Evolutionary conservation across 495 filamentous ascomycete species (phyloP).

Genomic region (Friedmanniomyces endolithicus): DNA sequence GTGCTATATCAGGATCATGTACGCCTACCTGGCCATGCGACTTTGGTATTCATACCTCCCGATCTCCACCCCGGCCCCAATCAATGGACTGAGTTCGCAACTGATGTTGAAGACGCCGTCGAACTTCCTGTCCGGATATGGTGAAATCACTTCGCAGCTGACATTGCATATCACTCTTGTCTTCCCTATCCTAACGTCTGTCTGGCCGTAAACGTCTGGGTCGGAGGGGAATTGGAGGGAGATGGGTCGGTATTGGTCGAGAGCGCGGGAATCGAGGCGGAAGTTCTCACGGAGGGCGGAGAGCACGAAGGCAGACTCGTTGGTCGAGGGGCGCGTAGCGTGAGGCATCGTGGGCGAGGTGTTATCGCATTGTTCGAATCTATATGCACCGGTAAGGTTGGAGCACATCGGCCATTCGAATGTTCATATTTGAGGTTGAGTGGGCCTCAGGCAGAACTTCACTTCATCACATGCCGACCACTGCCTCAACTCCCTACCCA

Average conservation of each 20-base stretch:
- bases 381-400: background rate
- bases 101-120: slow-evolving; percentile 88
- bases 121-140: slow-evolving; percentile 78
- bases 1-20: slow-evolving; percentile 1
- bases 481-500: too few species aligned
- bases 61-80: slow-evolving; percentile 78
- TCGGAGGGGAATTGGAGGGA: slow-evolving; percentile 57
- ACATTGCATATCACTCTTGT: slow-evolving; percentile 78
- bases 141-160: slow-evolving; percentile 74
- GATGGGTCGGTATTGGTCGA: slow-evolving; percentile 66
- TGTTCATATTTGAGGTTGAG: background rate
- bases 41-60: slow-evolving; percentile 44
- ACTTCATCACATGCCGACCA: too few species aligned
- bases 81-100: slow-evolving; percentile 84
- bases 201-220: slow-evolving; percentile 70
- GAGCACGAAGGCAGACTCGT: slow-evolving; percentile 33
- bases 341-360: slow-evolving; percentile 55
- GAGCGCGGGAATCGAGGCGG: slow-evolving; percentile 68
- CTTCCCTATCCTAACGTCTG: slow-evolving; percentile 79
- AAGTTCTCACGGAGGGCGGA: slow-evolving; percentile 48
- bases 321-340: slow-evolving; percentile 49
- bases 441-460: too few species aligned
- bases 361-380: background rate
- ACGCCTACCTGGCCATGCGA: background rate
- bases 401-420: background rate